Evolutionary conservation across 2,329 filamentous ascomycete genomes (phyloP).

Genomic region (Fusarium concolor): DNA sequence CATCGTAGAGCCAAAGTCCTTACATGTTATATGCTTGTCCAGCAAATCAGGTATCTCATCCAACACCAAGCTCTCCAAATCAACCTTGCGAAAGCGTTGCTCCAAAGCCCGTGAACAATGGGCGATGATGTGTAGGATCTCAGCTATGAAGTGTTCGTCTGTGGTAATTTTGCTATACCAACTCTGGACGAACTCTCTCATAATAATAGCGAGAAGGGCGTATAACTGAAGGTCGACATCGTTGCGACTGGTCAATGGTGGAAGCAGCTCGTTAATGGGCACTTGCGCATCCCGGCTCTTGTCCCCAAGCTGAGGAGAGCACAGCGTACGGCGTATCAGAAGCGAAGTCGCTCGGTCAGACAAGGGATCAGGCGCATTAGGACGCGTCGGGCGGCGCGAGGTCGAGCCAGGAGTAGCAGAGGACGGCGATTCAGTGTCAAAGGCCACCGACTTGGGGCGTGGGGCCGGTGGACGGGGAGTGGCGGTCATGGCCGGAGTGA

Average conservation of each 20-base stretch:
- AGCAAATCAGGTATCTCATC: constrained; percentile 89
- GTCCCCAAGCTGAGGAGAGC: constrained; percentile 74
- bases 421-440: constrained; percentile 41
- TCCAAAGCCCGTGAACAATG: constrained; percentile 91
- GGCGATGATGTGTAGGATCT: constrained; percentile 90
- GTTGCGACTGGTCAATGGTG: constrained; percentile 92
- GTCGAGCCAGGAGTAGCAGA: constrained; percentile 36
- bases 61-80: constrained; percentile 83
- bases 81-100: constrained; percentile 83
- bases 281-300: constrained; percentile 61
- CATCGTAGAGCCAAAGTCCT: constrained; percentile 35
- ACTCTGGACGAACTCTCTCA: constrained; percentile 88
- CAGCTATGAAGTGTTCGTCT: constrained; percentile 87
- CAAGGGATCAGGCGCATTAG: constrained; percentile 61
- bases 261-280: constrained; percentile 84
- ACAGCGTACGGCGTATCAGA: constrained; percentile 86
- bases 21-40: constrained; percentile 83
- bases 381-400: constrained; percentile 51
- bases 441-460: constrained; percentile 40
- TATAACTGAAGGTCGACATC: constrained; percentile 95
- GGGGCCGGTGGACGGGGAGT: constrained; percentile 37
- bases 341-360: constrained; percentile 83
- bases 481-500: constrained; percentile 48
- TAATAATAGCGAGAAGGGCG: constrained; percentile 87
- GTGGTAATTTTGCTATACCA: constrained; percentile 96